Base-by-base conservation (phyloP, 2,329 filamentous ascomycete species). In the Aspergillus pseudoterreus region DNA sequence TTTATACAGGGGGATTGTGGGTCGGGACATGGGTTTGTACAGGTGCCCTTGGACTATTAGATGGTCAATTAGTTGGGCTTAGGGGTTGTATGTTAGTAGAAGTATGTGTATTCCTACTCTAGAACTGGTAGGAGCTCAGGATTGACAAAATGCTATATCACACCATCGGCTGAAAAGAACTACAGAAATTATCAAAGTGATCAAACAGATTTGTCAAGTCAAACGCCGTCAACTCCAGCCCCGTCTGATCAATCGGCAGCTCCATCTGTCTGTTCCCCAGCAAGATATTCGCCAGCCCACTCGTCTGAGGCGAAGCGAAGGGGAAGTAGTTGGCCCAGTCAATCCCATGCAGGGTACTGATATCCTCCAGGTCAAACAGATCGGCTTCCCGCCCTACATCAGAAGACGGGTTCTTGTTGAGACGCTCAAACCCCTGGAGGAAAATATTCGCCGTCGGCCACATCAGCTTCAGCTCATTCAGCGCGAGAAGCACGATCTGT, bases 391-490 rank as follows among this genome's bases (percentile, higher is more conserved):
- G 49, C 3, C 45, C 43, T 2, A 45, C 47, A 44, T 52, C 51
- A 14, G 43, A 59, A 5, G 49, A 35, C 4, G 49, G 35, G 32
- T 42, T 52, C 3, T 46, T 48, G 11, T 50, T 54, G 12, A 67
- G 53, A 9, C 67, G 62, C 15, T 66, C 56, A 43, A 70, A 70
- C 0, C 67, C 70, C 6, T 58, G 56, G 8, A 64, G 55, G 32
- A 72, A 68, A 27, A 73, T 63, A 17, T 65, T 64, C 2, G 71
- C 69, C 1, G 68, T 67, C 4, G 66, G 70, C 71, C 71, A 73
- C 66, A 71, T 69, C 3, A 45, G 45, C 6, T 58, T 55, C 12
- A 73, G 55, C 50, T 73, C 65, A 12, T 68, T 61, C 33, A 69
- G 59, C 4, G 68, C 63, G 3, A 66, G 50, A 9, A 55, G 58